Base-by-base conservation (phyloP, 2,329 filamentous ascomycete species). In the Alternaria viburni region DNA sequence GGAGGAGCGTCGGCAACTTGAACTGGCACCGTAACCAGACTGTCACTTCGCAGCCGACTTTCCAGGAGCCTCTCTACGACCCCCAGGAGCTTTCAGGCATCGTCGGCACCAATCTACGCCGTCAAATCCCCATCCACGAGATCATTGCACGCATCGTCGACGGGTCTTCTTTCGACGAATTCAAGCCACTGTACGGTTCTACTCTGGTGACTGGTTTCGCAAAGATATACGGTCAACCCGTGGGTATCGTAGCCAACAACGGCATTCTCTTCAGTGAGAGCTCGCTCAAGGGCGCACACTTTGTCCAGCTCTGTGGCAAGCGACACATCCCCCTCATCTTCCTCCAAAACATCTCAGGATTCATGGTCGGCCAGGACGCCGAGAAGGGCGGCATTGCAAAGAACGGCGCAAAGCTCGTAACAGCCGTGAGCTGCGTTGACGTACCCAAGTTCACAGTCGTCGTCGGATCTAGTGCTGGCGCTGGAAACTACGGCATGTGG, bases 401-500 rank as follows among this genome's bases (percentile, higher is more conserved):
- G 86, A 96, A 98, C 76, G 96, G 96, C 44, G 96, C 96, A 6
- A 98, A 99, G 83, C 88, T 99, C 17, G 96, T 98, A 26, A 97
- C 93, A 3, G 96, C 95, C 8, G 96, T 98, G 11, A 93, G 93
- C 9, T 97, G 94, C 77, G 94, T 95, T 5, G 89, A 96, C 69
- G 95, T 98, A 45, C 95, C 96, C 70, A 98, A 99, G 81, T 95
- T 98, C 77, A 99, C 96, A 1, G 93, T 99, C 15, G 92, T 99
- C 1, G 90, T 97, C n/a, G 96, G 96, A 23, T 92, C 91, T 28
- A 94, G 91, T 78, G 96, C 96, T 69, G 95, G 95, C 62, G 95
- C 95, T 8, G 96, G 96, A 5, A 99, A 98, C 81, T 99, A 99
- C 78, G 96, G 95, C 73, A 99, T 99, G 96, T 98, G 88, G 86